Conservation (phyloP, 2,329 filamentous ascomycete genomes). For the Parastagonospora nodorum region DNA sequence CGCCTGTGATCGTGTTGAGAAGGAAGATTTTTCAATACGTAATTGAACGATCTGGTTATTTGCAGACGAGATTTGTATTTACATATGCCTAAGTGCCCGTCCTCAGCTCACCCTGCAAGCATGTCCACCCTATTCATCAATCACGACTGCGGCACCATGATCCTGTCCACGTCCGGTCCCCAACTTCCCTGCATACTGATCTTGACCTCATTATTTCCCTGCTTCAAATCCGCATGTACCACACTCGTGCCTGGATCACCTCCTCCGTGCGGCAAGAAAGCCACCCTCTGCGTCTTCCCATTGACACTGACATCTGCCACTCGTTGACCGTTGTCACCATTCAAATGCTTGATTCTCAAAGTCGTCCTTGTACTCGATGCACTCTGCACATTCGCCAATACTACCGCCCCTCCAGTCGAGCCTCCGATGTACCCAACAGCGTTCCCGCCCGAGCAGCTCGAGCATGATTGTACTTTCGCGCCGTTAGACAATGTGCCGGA, state of each 20-base stretch:
- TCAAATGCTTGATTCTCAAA: constrained; percentile 61
- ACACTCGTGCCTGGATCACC: constrained; percentile 55
- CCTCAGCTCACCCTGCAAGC: neutral
- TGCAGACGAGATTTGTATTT: too few species aligned
- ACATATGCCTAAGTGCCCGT: neutral
- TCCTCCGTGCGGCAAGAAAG: constrained; percentile 59
- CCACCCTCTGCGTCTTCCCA: constrained; percentile 55
- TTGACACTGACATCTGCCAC: constrained; percentile 63
- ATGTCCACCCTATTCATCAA: constrained; percentile 6
- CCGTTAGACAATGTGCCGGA: constrained; percentile 50
- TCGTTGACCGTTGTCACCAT: constrained; percentile 60
- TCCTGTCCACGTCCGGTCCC: constrained; percentile 60
- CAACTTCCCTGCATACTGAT: constrained; percentile 53
- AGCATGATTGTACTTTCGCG: constrained; percentile 56
- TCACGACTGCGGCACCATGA: constrained; percentile 54
- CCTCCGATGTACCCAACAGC: constrained; percentile 56
- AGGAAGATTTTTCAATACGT: neutral
- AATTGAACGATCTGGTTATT: neutral
- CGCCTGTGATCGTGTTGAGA: too few species aligned
- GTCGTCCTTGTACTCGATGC: constrained; percentile 55
- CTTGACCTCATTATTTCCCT: constrained; percentile 57
- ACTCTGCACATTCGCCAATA: constrained; percentile 55
- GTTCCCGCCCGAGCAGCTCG: constrained; percentile 56
- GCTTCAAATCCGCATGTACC: constrained; percentile 55
- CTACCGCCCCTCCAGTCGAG: constrained; percentile 56